A percentile compares a stretch with the other conserved stretches of the same genome.
phyloP scores from a whole-genome alignment of 805 yeast species.

The Zygoascus tannicola region DNA sequence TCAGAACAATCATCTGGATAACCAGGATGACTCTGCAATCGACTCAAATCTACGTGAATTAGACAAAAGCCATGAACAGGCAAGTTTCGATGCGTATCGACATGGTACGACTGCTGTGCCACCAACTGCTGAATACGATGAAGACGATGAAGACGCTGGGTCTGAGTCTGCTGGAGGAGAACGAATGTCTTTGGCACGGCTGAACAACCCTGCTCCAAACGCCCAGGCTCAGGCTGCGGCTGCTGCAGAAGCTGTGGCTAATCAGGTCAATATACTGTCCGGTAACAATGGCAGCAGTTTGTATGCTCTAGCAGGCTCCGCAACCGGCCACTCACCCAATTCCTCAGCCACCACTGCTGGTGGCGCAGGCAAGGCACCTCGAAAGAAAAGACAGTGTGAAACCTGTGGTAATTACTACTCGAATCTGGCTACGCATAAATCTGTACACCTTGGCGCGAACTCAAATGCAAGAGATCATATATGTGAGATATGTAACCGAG shows the following conservation, averaged over 20 bases:
- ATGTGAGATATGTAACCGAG: slow-evolving; percentile 70
- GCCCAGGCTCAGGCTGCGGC: not conserved
- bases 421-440: slow-evolving; percentile 74
- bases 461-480: slow-evolving; percentile 64
- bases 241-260: not conserved
- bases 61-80: not conserved
- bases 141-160: not conserved
- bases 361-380: slow-evolving; percentile 1
- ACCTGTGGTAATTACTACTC: slow-evolving; percentile 60
- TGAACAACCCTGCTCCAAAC: not conserved
- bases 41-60: not conserved
- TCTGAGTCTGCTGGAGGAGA: not conserved
- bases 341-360: not conserved
- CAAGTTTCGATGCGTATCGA: not conserved
- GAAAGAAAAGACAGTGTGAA: slow-evolving; percentile 65
- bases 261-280: not conserved
- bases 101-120: not conserved
- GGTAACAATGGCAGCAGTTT: not conserved
- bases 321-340: not conserved
- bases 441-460: slow-evolving; percentile 64
- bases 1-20: not conserved
- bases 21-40: not conserved
- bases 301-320: not conserved
- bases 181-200: not conserved
- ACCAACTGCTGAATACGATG: not conserved